Conservation (phyloP, 345 rosid species). For the Mallotus nudiflorus region DNA sequence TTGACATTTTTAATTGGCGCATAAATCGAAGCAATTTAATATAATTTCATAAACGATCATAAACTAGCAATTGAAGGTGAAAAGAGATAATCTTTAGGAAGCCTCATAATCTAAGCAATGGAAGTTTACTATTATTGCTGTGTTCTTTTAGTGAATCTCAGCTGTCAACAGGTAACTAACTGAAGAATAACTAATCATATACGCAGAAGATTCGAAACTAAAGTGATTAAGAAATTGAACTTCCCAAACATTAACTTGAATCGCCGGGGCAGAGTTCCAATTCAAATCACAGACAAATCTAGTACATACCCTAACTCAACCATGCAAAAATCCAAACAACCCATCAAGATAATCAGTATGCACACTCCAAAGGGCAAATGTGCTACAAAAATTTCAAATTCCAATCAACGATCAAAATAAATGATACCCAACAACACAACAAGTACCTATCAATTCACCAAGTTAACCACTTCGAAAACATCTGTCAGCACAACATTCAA, state of each 20-base stretch:
- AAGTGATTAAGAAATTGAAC: background rate
- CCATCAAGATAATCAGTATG: background rate
- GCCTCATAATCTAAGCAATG: background rate
- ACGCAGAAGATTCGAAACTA: background rate
- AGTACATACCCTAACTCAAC: background rate
- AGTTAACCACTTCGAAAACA: constrained; percentile 1
- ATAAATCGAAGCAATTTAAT: constrained; percentile 4
- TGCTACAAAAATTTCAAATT: background rate
- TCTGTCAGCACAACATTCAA: background rate
- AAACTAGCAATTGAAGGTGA: constrained; percentile 6
- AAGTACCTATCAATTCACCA: background rate
- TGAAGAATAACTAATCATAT: background rate
- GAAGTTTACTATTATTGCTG: no score
- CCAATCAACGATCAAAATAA: background rate
- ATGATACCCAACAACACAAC: background rate
- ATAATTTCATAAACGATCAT: background rate
- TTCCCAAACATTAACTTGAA: background rate
- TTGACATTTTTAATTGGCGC: background rate
- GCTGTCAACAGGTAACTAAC: background rate
- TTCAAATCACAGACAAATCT: background rate
- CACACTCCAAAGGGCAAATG: no score
- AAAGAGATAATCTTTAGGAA: background rate
- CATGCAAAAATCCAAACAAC: background rate
- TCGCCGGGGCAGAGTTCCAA: background rate
- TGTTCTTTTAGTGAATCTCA: background rate